Conservation (phyloP, 495 filamentous ascomycete species). For the Neurospora discreta region DNA sequence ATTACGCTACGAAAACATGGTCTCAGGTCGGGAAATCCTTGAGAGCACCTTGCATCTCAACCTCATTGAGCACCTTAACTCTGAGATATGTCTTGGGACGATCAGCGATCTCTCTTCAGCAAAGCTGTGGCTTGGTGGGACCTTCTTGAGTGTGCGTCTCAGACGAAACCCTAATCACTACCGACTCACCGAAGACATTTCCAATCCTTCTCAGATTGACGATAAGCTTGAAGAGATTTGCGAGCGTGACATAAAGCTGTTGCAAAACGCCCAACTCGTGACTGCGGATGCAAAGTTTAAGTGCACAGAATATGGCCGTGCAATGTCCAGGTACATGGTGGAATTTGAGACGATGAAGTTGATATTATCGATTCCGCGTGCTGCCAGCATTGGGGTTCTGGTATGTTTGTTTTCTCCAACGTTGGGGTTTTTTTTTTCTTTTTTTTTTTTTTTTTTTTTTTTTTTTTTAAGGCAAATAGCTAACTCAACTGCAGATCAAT, state of each 20-base stretch:
- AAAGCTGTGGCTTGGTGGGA: slow-evolving; percentile 72
- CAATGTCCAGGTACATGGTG: slow-evolving; percentile 90
- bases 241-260: slow-evolving; percentile 59
- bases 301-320: slow-evolving; percentile 70
- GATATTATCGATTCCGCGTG: slow-evolving; percentile 50
- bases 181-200: slow-evolving; percentile 45
- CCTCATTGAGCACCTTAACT: slow-evolving; percentile 87
- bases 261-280: slow-evolving; percentile 54
- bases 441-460: too few relatives aligned
- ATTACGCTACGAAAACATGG: slow-evolving; percentile 66
- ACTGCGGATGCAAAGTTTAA: slow-evolving; percentile 37
- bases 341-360: slow-evolving; percentile 83
- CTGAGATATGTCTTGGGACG: slow-evolving; percentile 79
- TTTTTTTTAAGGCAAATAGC: slow-evolving; percentile 21
- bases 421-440: too few relatives aligned
- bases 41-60: slow-evolving; percentile 86
- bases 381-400: slow-evolving; percentile 55
- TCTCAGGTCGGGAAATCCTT: slow-evolving; percentile 69
- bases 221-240: slow-evolving; percentile 70
- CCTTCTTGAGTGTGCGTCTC: slow-evolving; percentile 79
- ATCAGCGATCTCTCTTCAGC: slow-evolving; percentile 61
- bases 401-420: slow-evolving; percentile 34
- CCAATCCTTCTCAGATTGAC: slow-evolving; percentile 44
- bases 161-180: slow-evolving; percentile 73
- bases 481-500: slow-evolving; percentile 24